phyloP scores from a whole-genome alignment of 208 protist genomes.

The Balamuthia mandrillaris region DNA sequence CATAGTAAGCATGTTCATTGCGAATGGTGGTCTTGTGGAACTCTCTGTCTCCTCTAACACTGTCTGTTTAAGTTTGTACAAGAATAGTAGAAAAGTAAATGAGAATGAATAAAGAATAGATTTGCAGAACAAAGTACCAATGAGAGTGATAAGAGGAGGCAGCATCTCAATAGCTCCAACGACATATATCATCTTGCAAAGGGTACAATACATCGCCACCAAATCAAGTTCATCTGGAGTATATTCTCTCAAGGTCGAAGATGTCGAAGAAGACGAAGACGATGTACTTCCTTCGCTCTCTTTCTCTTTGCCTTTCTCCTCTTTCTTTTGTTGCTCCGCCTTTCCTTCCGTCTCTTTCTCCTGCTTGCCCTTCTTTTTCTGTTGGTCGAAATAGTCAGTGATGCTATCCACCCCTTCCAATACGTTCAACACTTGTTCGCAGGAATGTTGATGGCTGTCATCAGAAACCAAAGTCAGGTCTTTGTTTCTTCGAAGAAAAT shows the following conservation, averaged over 20 bases:
- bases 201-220: slow-evolving; percentile 56
- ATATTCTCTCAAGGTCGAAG: background rate
- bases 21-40: slow-evolving; percentile 63
- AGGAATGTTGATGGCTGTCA: background rate
- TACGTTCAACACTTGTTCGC: background rate
- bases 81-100: too few species aligned
- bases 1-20: slow-evolving; percentile 74
- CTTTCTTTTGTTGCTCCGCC: too few species aligned
- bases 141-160: slow-evolving; percentile 27
- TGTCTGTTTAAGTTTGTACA: too few species aligned
- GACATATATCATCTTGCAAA: slow-evolving; percentile 61
- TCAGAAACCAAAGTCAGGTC: background rate
- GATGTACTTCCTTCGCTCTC: too few species aligned
- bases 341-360: background rate
- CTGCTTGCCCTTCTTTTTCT: background rate
- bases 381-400: background rate
- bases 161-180: slow-evolving; percentile 48
- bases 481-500: background rate
- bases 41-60: slow-evolving; percentile 22
- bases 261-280: too few species aligned
- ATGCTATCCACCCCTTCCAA: background rate
- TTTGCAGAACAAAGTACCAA: slow-evolving; percentile 10
- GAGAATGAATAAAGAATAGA: background rate
- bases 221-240: slow-evolving; percentile 59
- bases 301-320: too few species aligned